Evolutionary conservation across 23 red algal species (phyloP), one percentile per base, ranked within the genome.

Genomic region (Gracilaria domingensis): DNA sequence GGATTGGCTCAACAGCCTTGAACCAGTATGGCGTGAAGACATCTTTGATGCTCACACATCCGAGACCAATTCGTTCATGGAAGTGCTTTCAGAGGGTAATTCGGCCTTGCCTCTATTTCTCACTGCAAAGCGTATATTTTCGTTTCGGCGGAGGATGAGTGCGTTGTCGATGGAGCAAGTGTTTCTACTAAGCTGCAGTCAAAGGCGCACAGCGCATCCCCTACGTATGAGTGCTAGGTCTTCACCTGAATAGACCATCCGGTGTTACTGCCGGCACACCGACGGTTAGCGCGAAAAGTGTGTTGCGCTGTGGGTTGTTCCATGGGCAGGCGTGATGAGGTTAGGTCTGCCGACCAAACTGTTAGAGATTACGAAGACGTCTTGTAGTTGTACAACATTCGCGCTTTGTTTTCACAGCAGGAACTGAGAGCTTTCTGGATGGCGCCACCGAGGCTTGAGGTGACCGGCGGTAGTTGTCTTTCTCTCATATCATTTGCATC

Each of bases 261-360:
- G 93, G 85, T 9, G 67, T 99, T 48, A 90, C 93, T 2, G 94
- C 91, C 25, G 97, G n/a, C n/a, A n/a, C 88, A 34, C 97, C 96
- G 71, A 94, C 96, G 11, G 88, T 94, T 21, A 78, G 69, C 11
- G 77, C 83, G n/a, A 37, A 94, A 94, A 44, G 94, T 88, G n/a
- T 17, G 86, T 99, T 13, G 93, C 90, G 18, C 66, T 99, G 17
- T 75, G 96, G 26, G 91, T 91, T 58, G 81, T 82, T 8, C 93
- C 95, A 80, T 49, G 78, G n/a, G 94, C 97, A 5, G n/a, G n/a
- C n/a, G n/a, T n/a, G 96, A 87, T 65, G 97, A 99, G 79, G 40
- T 99, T 24, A 89, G 82, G 39, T 80, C 66, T 32, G 97, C 97
- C 17, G 97, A 99, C 72, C 53, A 74, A 32, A 87, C 80, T 33